These are phyloP conservation scores for Colletotrichum tofieldiae DNA, from an alignment of 2,329 filamentous ascomycete species.

Conservation along the genomic window DNA sequence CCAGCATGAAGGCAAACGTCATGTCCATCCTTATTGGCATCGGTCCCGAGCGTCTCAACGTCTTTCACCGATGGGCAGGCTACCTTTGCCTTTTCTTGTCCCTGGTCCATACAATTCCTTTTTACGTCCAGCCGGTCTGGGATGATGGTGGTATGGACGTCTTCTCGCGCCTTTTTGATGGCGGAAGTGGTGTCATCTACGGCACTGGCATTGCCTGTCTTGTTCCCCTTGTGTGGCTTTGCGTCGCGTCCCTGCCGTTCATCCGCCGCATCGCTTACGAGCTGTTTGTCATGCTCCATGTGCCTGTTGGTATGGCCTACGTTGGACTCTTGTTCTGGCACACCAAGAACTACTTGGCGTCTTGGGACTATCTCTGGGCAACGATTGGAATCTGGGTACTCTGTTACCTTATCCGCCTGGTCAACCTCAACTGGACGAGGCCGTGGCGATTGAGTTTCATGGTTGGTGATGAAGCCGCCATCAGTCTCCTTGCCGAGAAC, in stretches of 20 bases:
- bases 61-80: constrained; percentile 92
- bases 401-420: constrained; percentile 82
- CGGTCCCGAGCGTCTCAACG: constrained; percentile 91
- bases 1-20: constrained; percentile 92
- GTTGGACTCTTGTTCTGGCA: constrained; percentile 95
- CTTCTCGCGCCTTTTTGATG: constrained; percentile 79
- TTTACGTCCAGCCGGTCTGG: constrained; percentile 91
- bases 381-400: constrained; percentile 84
- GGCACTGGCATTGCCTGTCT: constrained; percentile 88
- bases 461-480: constrained; percentile 91
- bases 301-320: constrained; percentile 85
- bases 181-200: constrained; percentile 80
- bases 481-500: constrained; percentile 91
- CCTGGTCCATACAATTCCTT: constrained; percentile 88
- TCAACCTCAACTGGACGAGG: constrained; percentile 91
- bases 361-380: constrained; percentile 90
- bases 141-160: constrained; percentile 81
- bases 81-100: constrained; percentile 89
- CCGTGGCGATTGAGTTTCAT: constrained; percentile 86
- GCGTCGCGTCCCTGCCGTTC: constrained; percentile 85
- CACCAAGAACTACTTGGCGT: constrained; percentile 90
- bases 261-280: constrained; percentile 87
- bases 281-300: constrained; percentile 85
- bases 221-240: constrained; percentile 86
- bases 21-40: constrained; percentile 90